Conservation (phyloP, 2,329 filamentous ascomycete genomes). For the Stylonectria norvegica region DNA sequence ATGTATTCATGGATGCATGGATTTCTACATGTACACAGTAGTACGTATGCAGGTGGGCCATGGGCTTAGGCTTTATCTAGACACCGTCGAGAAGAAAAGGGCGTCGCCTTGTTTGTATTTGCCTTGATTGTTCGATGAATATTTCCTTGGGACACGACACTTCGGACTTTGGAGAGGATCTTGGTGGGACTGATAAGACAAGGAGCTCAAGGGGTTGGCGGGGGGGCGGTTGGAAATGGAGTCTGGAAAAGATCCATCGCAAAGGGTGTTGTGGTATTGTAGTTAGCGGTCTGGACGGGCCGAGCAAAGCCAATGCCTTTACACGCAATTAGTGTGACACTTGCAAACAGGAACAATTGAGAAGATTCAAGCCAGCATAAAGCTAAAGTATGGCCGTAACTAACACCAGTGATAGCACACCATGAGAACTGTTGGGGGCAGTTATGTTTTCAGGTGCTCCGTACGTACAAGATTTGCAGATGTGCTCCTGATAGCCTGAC, state of each 20-base stretch:
- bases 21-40: too few species aligned
- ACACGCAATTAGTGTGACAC: too few species aligned
- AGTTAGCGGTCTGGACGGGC: neutral
- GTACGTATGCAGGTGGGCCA: too few species aligned
- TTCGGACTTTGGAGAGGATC: too few species aligned
- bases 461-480: neutral
- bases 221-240: too few species aligned
- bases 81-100: neutral
- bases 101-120: neutral
- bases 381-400: neutral
- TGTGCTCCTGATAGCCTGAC: conserved; percentile 4
- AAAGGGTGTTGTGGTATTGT: neutral
- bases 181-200: too few species aligned
- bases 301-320: neutral
- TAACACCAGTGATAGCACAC: neutral
- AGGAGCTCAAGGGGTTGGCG: too few species aligned
- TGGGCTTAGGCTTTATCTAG: neutral
- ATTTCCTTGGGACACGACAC: too few species aligned
- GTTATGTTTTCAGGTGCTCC: conserved; percentile 6
- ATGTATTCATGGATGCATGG: conserved; percentile 13
- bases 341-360: too few species aligned
- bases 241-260: too few species aligned
- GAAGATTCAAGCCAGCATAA: too few species aligned
- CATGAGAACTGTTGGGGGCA: neutral
- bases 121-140: neutral